A percentile compares a stretch with the other conserved stretches of the same genome.
These are phyloP conservation scores for Cadophora sp. DNA, from an alignment of 2,329 filamentous ascomycete species.

Conservation along the genomic window DNA sequence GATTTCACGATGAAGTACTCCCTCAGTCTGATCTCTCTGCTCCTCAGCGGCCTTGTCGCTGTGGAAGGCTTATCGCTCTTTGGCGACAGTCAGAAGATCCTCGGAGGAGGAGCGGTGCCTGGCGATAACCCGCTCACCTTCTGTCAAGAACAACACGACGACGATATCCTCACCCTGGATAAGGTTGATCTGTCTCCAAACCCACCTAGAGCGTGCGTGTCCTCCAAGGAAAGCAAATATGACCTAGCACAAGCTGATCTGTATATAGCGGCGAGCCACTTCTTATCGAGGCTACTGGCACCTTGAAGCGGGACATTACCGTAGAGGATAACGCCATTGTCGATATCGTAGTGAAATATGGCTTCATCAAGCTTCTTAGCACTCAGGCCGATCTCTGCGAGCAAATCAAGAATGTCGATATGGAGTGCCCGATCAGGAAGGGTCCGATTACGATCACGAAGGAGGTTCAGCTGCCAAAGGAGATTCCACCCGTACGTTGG, in stretches of 20 bases:
- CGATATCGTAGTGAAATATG: constrained; percentile 79
- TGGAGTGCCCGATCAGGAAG: constrained; percentile 86
- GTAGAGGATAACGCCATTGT: constrained; percentile 83
- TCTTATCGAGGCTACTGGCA: constrained; percentile 78
- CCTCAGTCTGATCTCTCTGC: constrained; percentile 36
- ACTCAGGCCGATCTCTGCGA: constrained; percentile 87
- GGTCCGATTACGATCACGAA: constrained; percentile 78
- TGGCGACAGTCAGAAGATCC: constrained; percentile 53
- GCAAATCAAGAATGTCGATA: constrained; percentile 84
- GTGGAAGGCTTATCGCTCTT: constrained; percentile 54
- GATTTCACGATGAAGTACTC: constrained; percentile 43
- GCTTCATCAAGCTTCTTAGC: constrained; percentile 86
- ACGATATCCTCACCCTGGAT: constrained; percentile 78
- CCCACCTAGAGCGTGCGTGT: constrained; percentile 80
- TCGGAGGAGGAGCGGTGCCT: constrained; percentile 54
- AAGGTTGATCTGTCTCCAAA: constrained; percentile 84
- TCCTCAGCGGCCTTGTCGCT: constrained; percentile 44
- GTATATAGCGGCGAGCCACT: constrained; percentile 74
- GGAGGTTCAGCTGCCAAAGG: constrained; percentile 80
- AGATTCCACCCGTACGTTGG: constrained; percentile 84
- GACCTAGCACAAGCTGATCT: constrained; percentile 33
- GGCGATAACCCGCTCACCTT: constrained; percentile 85
- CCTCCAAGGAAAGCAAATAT: neutral
- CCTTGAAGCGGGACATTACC: constrained; percentile 74
- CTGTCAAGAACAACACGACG: constrained; percentile 69